Base-by-base conservation (phyloP, 139 green algal species). In the Coccomyxa sp. region DNA sequence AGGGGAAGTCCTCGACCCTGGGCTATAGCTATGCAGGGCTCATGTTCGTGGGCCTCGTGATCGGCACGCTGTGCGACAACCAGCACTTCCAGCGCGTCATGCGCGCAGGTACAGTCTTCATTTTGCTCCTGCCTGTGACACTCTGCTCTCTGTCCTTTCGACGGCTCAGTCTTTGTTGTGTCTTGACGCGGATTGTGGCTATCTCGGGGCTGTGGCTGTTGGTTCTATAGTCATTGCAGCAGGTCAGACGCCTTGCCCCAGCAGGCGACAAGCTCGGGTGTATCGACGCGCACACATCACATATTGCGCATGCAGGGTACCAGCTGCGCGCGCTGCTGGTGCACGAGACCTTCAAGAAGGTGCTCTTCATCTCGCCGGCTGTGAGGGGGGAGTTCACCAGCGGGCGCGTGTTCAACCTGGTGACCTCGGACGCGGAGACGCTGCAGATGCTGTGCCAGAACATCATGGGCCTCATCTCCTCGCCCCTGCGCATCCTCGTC, bases 41-140 rank as follows among this genome's bases (percentile, higher is more conserved):
- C 69, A 84, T 84, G 80, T 83, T 93, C 68, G 10, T 69, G 2
- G 82, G 83, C 64, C 78, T 85, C 3, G 9, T 87, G 4, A 35
- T 79, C 5, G 90, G 88, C 7, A 85, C 82, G 9, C 37, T 92
- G 7, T 70, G 73, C 0, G 88, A 93, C 81, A 87, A 91, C 74
- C 90, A 90, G 82, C 87, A 93, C 75, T 92, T 92, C 76, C 83
- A 90, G 73, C 78, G 69, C 4, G 79, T 86, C 37, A 88, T 89
- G 81, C 77, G 90, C 2, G 87, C 87, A 40, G 80, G 80, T 74
- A 33, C 6, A 38, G 22, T 31, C 7, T 18, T 16, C 34, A 34
- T 29, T 39, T 73, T 8, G 27, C 39, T n/a, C n/a, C n/a, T n/a
- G n/a, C n/a, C n/a, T n/a, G n/a, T n/a, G n/a, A n/a, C n/a, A n/a